A percentile compares a stretch with the other conserved stretches of the same genome.
phyloP scores from a whole-genome alignment of 139 green algal genomes.

The Volvox africanus region DNA sequence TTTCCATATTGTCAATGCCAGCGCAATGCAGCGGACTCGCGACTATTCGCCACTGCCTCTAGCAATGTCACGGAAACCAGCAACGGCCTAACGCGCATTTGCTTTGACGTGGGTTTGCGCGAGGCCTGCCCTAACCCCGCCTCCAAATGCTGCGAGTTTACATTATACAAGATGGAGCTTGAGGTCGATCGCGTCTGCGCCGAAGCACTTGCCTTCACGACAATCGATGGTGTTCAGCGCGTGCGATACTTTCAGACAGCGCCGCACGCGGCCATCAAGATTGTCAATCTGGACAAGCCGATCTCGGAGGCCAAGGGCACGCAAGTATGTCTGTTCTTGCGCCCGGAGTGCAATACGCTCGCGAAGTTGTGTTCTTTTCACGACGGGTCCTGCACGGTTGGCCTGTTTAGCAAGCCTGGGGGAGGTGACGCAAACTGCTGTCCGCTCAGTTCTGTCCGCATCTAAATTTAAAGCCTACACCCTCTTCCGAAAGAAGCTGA shows the following conservation, averaged over 20 bases:
- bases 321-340: constrained; percentile 47
- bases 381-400: constrained; percentile 42
- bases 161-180: constrained; percentile 61
- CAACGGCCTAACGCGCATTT: constrained; percentile 28
- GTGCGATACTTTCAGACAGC: constrained; percentile 45
- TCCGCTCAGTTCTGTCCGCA: constrained; percentile 20
- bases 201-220: constrained; percentile 51
- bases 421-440: constrained; percentile 47
- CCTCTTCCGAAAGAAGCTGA: too few relatives aligned
- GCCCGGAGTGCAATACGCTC: constrained; percentile 35
- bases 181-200: constrained; percentile 36
- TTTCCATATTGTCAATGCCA: constrained; percentile 49
- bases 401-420: constrained; percentile 51
- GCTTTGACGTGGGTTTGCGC: constrained; percentile 21
- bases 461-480: not conserved
- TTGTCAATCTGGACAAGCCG: constrained; percentile 50
- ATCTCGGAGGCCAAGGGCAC: not conserved
- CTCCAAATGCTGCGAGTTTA: constrained; percentile 40
- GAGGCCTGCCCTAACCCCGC: not conserved
- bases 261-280: constrained; percentile 49
- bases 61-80: not conserved
- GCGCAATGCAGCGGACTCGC: not conserved
- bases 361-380: constrained; percentile 17
- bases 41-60: constrained; percentile 32
- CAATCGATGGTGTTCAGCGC: constrained; percentile 27